Percentiles rank a stretch among this genome's conserved stretches.
Conservation (phyloP, 768 basidiomycete species). For the Lactifluus rugatus region DNA sequence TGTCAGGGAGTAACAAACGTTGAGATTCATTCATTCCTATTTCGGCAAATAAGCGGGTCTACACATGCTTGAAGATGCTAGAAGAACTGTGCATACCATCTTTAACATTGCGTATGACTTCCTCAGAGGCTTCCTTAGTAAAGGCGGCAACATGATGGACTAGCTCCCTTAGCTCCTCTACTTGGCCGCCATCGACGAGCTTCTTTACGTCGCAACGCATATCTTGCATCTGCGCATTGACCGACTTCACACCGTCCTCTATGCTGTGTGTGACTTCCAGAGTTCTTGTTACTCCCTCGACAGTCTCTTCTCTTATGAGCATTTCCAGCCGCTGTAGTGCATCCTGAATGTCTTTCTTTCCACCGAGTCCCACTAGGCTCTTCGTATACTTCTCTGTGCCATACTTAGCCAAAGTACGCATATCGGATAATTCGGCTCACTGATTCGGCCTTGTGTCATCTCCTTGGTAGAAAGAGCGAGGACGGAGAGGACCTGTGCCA, state of each 20-base stretch:
- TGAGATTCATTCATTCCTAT: no score
- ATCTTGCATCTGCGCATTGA: background rate
- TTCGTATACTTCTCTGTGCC: background rate
- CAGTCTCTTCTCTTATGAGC: background rate
- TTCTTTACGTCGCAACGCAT: no score
- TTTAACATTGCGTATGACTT: no score
- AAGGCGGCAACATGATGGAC: no score
- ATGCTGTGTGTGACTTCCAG: background rate
- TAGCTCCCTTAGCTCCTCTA: no score
- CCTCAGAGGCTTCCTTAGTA: no score
- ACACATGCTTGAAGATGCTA: no score
- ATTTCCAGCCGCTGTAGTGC: background rate
- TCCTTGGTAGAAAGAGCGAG: background rate
- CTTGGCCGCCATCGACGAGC: no score
- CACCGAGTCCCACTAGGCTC: background rate
- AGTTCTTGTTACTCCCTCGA: background rate
- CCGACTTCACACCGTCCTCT: background rate
- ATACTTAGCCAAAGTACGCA: background rate
- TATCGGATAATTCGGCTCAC: background rate
- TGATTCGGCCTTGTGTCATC: background rate
- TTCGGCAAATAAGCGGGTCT: no score
- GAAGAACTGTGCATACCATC: no score
- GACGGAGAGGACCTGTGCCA: background rate
- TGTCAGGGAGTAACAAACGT: no score
- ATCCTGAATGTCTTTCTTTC: background rate